Base-by-base conservation (phyloP, 1,284 basidiomycete genomes). In the Earliella scabrosa region DNA sequence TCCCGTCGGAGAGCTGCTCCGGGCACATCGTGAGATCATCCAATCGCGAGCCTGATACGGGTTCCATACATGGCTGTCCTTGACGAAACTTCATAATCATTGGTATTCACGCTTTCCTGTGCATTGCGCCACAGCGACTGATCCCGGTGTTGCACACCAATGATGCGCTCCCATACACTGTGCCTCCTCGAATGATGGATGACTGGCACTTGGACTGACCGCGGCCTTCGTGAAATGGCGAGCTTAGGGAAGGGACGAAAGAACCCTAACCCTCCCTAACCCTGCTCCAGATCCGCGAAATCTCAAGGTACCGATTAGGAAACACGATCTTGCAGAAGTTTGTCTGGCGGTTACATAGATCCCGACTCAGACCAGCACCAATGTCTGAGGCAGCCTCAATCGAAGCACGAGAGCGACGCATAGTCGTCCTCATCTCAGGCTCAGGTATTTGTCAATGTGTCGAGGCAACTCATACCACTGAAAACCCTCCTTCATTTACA, bases 391-490 rank as follows among this genome's bases (percentile, higher is more conserved):
- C 54, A n/a, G 23, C 41, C 16, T 11, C 63, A 8, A 14, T 53
- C 29, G 38, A 23, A 34, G 14, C 49, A 11, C 54, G 44, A n/a
- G 61, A 63, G 43, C 69, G 76, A 49, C 72, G 76, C 45, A 80
- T 90, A 43, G 86, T 82, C 26, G 87, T 90, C 13, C 82, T 91
- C 63, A 87, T 91, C 67, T 90, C 87, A 43, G 95, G 95, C 58
- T 94, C 92, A 77, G 95, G 94, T 92, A 64, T 63, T 76, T 63
- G 52, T 53, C 41, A 29, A 38, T 45, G 21, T 18, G 27, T 48
- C 46, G 39, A 16, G 31, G 31, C 41, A 44, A 39, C 41, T 39
- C 34, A 38, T 14, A 18, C 26, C 11, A 38, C 36, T 44, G 45
- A 24, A 52, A 59, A 68, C 54, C 61, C 59, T 67, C 63, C 35